A percentile compares a stretch with the other conserved stretches of the same genome.
Conservation (phyloP, 352 stramenopile genomes). For the Pythium aphanidermatum region DNA sequence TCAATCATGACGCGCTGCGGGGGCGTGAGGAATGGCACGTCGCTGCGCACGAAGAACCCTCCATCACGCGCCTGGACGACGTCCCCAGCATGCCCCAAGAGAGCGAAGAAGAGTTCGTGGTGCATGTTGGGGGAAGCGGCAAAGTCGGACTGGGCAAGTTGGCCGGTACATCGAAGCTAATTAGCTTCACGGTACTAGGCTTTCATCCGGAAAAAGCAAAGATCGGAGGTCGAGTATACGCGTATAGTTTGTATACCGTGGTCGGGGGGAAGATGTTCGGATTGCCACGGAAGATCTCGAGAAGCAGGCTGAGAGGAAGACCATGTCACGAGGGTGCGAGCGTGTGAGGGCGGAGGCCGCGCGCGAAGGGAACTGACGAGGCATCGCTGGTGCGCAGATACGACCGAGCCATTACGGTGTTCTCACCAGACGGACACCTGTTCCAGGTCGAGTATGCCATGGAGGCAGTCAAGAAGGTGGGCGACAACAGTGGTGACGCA, state of each 20-base stretch:
- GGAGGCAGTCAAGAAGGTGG: conserved; percentile 96
- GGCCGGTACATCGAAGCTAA: neutral
- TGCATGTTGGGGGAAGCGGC: conserved; percentile 34
- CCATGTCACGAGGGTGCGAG: conserved; percentile 19
- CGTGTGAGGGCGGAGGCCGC: neutral
- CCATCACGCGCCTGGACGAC: conserved; percentile 45
- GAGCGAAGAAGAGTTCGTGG: conserved; percentile 72
- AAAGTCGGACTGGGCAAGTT: neutral
- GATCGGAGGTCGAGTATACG: conserved; percentile 11
- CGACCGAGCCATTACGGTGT: conserved; percentile 99
- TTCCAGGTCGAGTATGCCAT: conserved; percentile 99
- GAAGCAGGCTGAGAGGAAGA: conserved; percentile 1
- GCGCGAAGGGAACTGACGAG: too few relatives aligned
- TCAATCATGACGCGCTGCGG: conserved; percentile 50
- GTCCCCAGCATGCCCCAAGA: conserved; percentile 62
- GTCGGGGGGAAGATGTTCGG: conserved; percentile 5
- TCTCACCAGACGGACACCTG: conserved; percentile 98
- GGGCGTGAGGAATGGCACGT: conserved; percentile 36
- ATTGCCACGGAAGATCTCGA: conserved; percentile 12
- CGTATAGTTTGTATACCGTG: neutral
- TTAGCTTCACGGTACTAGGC: neutral
- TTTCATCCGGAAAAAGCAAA: conserved; percentile 14
- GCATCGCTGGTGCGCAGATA: conserved; percentile 74
- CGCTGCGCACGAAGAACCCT: conserved; percentile 48
- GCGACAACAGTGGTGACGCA: neutral